phyloP scores from a whole-genome alignment of 768 basidiomycete genomes.

The Leccinum barrowsii region DNA sequence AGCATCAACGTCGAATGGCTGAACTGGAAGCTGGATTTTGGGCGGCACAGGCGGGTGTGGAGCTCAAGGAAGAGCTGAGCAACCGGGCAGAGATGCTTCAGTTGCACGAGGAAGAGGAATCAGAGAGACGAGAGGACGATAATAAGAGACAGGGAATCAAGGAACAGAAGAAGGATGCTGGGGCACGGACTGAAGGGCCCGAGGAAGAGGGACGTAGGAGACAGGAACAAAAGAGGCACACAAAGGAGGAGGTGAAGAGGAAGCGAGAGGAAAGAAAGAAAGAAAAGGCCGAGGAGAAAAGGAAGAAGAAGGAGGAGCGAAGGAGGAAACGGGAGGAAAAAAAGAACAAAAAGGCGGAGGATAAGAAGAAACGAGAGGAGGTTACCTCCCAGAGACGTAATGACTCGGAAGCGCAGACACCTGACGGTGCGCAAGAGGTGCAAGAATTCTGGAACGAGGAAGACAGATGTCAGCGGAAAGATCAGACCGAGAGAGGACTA shows the following conservation, averaged over 20 bases:
- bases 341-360: background rate
- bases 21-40: slow-evolving; percentile 39
- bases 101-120: slow-evolving; percentile 17
- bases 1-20: slow-evolving; percentile 38
- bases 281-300: background rate
- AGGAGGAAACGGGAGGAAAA: background rate
- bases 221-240: background rate
- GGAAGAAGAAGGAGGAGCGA: background rate
- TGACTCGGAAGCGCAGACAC: background rate
- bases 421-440: background rate
- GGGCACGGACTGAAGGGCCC: no score
- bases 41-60: slow-evolving; percentile 6
- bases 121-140: slow-evolving; percentile 8
- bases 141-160: background rate
- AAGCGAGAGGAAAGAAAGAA: slow-evolving; percentile 37
- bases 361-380: background rate
- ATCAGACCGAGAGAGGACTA: no score
- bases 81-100: slow-evolving; percentile 37
- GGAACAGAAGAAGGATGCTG: background rate
- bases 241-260: slow-evolving; percentile 25
- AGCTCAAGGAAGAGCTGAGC: slow-evolving; percentile 24
- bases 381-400: background rate
- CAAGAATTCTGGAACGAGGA: background rate
- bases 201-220: background rate
- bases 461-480: background rate